Base-by-base conservation (phyloP, 371 early-diverging fungal species). In the Nematocida sp. region DNA sequence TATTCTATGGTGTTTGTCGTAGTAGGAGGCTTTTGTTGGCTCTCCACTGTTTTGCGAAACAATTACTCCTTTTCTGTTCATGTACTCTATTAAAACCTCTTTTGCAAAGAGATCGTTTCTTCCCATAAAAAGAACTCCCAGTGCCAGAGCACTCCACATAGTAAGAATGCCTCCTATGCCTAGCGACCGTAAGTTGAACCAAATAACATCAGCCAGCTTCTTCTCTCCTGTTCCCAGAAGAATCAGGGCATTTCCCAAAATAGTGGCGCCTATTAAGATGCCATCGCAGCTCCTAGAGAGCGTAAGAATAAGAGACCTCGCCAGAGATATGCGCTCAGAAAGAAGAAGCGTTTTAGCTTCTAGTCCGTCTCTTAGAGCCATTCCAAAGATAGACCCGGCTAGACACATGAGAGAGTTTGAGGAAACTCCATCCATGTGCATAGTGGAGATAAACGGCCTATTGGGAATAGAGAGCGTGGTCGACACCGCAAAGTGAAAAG, bases 381-480 rank as follows among this genome's bases (percentile, higher is more conserved):
- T 35, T 33, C 75, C 75, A 57, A 71, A 71, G 25, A 71, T 63
- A 13, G 75, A 67, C 9, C 75, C 75, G 13, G 51, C 60, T 0
- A 71, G 63, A 3, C 47, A 16, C 75, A 71, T 71, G 18, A 71
- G 33, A 16, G 36, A 13, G 9, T 35, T 60, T 9, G 59, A 59
- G 32, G 63, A 36, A 26, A 71, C 48, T 0, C 30, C 32, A 9
- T 61, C 61, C 47, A 71, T 39, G 42, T 61, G 60, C 47, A 30
- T 42, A 23, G 75, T 71, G 7, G 75, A 71, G 23, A 71, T 71
- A 61, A 60, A 71, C 35, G 75, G 75, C 55, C 75, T 49, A 36
- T 71, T 71, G 33, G 75, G 75, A 36, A 71, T 50, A 5, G 75
- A 60, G 0, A 71, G 75, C 9, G 61, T 26, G 35, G 51, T 33